Conservation (phyloP, 2,329 filamentous ascomycete species). For the Fusarium poae region DNA sequence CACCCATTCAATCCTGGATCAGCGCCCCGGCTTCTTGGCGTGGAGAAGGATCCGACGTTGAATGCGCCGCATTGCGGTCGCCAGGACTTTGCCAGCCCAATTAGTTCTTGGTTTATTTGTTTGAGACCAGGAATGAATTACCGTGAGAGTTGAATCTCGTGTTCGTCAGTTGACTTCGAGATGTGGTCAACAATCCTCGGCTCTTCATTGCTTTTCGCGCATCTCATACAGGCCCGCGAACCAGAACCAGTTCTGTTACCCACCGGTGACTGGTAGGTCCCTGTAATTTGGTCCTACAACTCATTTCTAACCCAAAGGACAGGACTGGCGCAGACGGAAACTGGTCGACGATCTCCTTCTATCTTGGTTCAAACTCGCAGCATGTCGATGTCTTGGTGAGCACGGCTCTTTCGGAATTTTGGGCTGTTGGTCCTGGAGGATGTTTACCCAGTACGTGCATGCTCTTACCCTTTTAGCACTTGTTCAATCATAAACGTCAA, state of each 20-base stretch:
- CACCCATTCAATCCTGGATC: constrained; percentile 6
- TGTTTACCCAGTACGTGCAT: constrained; percentile 62
- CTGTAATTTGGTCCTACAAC: not conserved
- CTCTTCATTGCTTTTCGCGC: constrained; percentile 30
- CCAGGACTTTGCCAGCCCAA: constrained; percentile 12
- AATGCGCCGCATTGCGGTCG: constrained; percentile 24
- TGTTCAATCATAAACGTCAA: not conserved
- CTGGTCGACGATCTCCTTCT: constrained; percentile 77
- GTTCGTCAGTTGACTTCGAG: constrained; percentile 7
- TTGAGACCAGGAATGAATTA: constrained; percentile 7
- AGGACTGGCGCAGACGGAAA: constrained; percentile 76
- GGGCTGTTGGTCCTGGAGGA: constrained; percentile 72
- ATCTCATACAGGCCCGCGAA: constrained; percentile 34
- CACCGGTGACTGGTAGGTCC: constrained; percentile 42
- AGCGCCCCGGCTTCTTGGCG: constrained; percentile 10
- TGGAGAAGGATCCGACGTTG: constrained; percentile 5
- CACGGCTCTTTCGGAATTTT: constrained; percentile 78
- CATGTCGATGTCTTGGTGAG: constrained; percentile 65
- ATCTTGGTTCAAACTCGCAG: constrained; percentile 57
- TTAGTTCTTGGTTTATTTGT: constrained; percentile 16
- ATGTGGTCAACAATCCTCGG: constrained; percentile 41
- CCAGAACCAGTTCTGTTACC: constrained; percentile 43
- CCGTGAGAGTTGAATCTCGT: constrained; percentile 3
- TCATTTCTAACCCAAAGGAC: constrained; percentile 26
- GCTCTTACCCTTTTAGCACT: not conserved